Evolutionary conservation across 2,329 filamentous ascomycete species (phyloP).

Genomic region (Penicillium capsulatum): DNA sequence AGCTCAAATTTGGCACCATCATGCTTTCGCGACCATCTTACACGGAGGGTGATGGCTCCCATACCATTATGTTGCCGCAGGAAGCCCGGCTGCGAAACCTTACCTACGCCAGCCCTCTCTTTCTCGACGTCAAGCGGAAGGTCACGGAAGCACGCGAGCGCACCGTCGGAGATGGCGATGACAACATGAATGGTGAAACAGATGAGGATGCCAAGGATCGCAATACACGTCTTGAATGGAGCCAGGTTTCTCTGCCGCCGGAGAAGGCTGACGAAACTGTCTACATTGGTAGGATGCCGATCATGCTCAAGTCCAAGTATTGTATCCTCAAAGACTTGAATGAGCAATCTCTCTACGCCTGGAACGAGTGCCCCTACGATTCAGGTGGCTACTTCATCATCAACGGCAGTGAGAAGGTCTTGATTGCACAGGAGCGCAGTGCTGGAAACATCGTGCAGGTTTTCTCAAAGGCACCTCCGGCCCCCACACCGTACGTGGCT

Average conservation of each 20-base stretch:
- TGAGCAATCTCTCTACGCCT: conserved; percentile 80
- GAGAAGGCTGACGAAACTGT: conserved; percentile 66
- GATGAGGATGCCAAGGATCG: conserved; percentile 47
- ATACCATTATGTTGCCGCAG: conserved; percentile 81
- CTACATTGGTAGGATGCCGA: conserved; percentile 91
- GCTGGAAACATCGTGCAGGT: conserved; percentile 98
- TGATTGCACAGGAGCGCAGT: conserved; percentile 96
- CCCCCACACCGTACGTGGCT: conserved; percentile 85
- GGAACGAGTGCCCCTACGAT: conserved; percentile 97
- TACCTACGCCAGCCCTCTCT: conserved; percentile 89
- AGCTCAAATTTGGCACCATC: conserved; percentile 89
- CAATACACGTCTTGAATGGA: conserved; percentile 46
- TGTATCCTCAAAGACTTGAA: conserved; percentile 81
- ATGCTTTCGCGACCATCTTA: conserved; percentile 86
- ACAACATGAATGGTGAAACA: conserved; percentile 51
- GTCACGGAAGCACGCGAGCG: conserved; percentile 78
- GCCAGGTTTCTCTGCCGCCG: conserved; percentile 41
- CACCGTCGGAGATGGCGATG: conserved; percentile 64
- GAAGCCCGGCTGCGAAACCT: conserved; percentile 93
- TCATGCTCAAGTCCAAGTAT: conserved; percentile 97
- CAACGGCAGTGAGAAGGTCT: conserved; percentile 96
- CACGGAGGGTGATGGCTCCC: conserved; percentile 87
- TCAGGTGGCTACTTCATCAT: conserved; percentile 99
- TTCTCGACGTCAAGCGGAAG: conserved; percentile 81
- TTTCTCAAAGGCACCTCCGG: conserved; percentile 94